Base-by-base conservation (phyloP, 1,284 basidiomycete genomes). In the Cystobasidium sp. region DNA sequence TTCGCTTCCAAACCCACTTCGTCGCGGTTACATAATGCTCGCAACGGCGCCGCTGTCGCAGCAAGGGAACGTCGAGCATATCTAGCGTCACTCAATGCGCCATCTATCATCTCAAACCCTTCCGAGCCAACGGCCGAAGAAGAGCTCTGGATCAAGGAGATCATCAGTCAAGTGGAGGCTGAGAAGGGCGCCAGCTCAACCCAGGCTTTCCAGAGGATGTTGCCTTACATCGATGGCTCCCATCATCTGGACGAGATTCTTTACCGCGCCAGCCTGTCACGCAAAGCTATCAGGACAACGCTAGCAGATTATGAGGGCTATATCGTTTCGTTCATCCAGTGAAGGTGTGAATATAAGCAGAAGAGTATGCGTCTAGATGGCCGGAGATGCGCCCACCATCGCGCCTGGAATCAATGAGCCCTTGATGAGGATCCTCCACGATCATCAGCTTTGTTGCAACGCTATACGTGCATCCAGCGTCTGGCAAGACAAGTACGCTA, bases 211-310 rank as follows among this genome's bases (percentile, higher is more conserved):
- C 43, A 58, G 24, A 47, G 63, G 51, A 78, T 79, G 56, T 74
- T 80, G 37, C 75, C 77, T 88, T 90, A 92, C 22, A 79, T 80
- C 8, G 92, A 83, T 12, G 85, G 84, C 82, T 91, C 85, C 14
- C 75, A 78, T 41, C 78, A 79, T 56, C 73, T 79, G 53, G 79
- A 80, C 61, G 78, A 80, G 74, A 77, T 80, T 39, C 75, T 78
- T 6, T 77, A 77, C 46, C 75, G 78, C 14, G 63, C 77, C 0
- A 65, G 71, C 12, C 71, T 80, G 9, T 75, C 79, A 43, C 71
- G 78, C 22, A 77, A 76, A 41, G 76, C 77, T 44, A 61, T 80
- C 7, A 44, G 70, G 41, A 43, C 22, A 16, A 69, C 78, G 22
- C 68, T 78, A 20, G 37, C 76, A 14, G 69, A 75, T 5, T 80